A percentile compares a stretch with the other conserved stretches of the same genome.
Conservation (phyloP, 2,329 filamentous ascomycete genomes). For the Cladosporium sp. region DNA sequence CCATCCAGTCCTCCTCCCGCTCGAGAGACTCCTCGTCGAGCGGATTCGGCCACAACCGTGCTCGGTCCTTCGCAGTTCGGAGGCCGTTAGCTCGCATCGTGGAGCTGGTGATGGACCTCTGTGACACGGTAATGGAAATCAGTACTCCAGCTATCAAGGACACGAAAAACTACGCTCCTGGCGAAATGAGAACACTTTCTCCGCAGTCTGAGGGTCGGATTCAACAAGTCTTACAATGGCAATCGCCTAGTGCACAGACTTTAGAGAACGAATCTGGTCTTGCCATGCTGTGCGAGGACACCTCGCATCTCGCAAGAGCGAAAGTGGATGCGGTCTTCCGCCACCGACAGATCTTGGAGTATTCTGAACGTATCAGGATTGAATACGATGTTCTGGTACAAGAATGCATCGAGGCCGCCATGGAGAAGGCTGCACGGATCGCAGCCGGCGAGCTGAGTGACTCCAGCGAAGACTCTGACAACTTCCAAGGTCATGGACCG, state of each 20-base stretch:
- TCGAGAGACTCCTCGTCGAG: conserved; percentile 64
- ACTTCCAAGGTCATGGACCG: conserved; percentile 7
- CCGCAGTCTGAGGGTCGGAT: conserved; percentile 94
- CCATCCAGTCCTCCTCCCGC: conserved; percentile 55
- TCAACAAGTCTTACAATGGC: conserved; percentile 92
- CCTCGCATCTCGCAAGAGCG: conserved; percentile 73
- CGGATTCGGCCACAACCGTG: conserved; percentile 73
- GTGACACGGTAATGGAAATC: conserved; percentile 92
- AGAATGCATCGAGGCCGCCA: conserved; percentile 88
- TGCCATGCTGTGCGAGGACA: conserved; percentile 82
- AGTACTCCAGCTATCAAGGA: conserved; percentile 93
- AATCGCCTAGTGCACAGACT: conserved; percentile 86
- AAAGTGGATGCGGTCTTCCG: conserved; percentile 93
- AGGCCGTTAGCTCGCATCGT: conserved; percentile 89
- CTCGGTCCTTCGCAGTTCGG: conserved; percentile 84
- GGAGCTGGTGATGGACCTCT: conserved; percentile 88
- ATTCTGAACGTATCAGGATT: conserved; percentile 88
- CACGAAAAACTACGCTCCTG: conserved; percentile 58
- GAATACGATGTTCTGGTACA: conserved; percentile 92
- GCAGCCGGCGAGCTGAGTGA: conserved; percentile 81
- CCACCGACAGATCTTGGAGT: conserved; percentile 89
- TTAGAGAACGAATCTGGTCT: conserved; percentile 91
- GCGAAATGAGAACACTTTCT: conserved; percentile 86
- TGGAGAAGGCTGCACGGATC: conserved; percentile 83
- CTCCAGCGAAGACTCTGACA: conserved; percentile 45